A percentile compares a stretch with the other conserved stretches of the same genome.
phyloP scores from a whole-genome alignment of 129 eudicot genomes.

The Smallanthus sonchifolius region DNA sequence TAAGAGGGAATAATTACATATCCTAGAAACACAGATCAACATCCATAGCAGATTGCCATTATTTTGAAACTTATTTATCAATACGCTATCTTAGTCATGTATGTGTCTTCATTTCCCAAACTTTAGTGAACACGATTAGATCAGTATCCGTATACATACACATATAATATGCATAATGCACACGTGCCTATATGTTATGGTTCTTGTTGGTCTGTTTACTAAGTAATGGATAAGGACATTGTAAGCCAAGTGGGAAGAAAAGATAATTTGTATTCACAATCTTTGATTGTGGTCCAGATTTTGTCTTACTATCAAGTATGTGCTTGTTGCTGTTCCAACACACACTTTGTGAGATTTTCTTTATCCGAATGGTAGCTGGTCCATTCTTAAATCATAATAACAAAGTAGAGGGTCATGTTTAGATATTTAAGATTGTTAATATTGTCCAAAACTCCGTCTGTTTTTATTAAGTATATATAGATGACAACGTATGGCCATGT shows the following conservation, averaged over 20 bases:
- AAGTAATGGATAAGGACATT: background rate
- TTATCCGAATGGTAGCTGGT: background rate
- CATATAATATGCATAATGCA: background rate
- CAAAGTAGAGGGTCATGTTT: constrained; percentile 9
- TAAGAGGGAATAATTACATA: background rate
- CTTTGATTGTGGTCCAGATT: constrained; percentile 9
- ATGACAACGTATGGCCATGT: constrained; percentile 7
- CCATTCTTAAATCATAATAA: constrained; percentile 3
- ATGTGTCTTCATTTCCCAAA: constrained; percentile 3
- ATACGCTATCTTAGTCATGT: background rate
- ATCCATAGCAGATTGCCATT: background rate
- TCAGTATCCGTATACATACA: background rate
- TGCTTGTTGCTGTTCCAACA: background rate
- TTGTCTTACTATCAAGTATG: constrained; percentile 1
- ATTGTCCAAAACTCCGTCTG: background rate
- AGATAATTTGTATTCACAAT: constrained; percentile 7
- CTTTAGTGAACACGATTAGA: background rate
- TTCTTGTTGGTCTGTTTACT: background rate
- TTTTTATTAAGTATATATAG: background rate
- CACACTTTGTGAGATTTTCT: background rate
- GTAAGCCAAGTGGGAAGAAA: background rate
- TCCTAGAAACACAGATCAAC: background rate
- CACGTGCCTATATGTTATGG: background rate
- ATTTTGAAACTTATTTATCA: background rate
- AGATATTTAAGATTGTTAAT: constrained; percentile 1